A percentile compares a stretch with the other conserved stretches of the same genome.
Conservation (phyloP, 108 stramenopile species). For the Skeletonema marinoi region DNA sequence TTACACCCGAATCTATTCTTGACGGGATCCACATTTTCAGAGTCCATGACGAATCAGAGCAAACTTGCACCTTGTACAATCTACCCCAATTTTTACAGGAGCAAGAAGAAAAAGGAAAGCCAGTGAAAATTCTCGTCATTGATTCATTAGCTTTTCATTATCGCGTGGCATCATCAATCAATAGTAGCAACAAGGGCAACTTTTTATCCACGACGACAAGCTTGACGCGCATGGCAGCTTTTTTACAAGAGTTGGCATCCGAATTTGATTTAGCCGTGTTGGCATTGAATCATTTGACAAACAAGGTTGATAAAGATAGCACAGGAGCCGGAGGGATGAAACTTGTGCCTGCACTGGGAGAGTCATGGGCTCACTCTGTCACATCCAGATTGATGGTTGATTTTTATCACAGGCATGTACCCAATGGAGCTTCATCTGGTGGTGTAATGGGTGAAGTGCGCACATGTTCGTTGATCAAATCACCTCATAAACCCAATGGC, state of each 20-base stretch:
- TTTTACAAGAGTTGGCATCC: conserved; percentile 72
- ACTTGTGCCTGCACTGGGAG: conserved; percentile 90
- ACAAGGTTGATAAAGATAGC: conserved; percentile 48
- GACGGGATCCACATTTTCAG: conserved; percentile 91
- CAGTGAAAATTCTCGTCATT: conserved; percentile 82
- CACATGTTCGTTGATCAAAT: conserved; percentile 69
- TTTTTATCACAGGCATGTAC: conserved; percentile 24
- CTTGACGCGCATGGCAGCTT: conserved; percentile 68
- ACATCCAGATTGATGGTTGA: conserved; percentile 81
- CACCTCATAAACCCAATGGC: conserved; percentile 66
- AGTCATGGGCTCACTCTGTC: conserved; percentile 94
- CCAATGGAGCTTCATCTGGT: conserved; percentile 5
- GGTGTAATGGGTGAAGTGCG: conserved; percentile 35
- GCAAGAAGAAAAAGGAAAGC: conserved; percentile 34
- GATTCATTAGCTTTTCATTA: conserved; percentile 97
- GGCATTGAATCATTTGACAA: conserved; percentile 96
- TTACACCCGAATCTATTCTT: conserved; percentile 65
- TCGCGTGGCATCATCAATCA: conserved; percentile 50
- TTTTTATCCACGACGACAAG: conserved; percentile 66
- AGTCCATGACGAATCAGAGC: conserved; percentile 83
- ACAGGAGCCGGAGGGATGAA: conserved; percentile 24
- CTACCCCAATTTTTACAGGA: conserved; percentile 56
- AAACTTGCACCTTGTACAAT: conserved; percentile 76
- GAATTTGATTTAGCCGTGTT: conserved; percentile 80
- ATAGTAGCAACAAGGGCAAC: conserved; percentile 13